Conservation (phyloP, 345 rosid genomes). For the Eucalyptus curtisii region DNA sequence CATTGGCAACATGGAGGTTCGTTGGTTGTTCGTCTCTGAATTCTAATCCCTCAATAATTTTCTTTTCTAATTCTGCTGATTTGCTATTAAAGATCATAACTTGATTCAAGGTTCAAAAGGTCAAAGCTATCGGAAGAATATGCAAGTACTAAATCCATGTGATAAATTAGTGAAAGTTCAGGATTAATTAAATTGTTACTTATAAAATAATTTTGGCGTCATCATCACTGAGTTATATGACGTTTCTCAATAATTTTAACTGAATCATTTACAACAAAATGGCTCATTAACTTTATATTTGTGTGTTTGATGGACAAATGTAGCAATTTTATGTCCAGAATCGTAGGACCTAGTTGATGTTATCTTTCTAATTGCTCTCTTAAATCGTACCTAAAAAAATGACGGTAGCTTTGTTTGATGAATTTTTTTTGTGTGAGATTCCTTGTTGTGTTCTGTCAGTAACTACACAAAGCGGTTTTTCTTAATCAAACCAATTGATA, state of each 20-base stretch:
- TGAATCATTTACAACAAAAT: neutral
- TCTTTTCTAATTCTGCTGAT: neutral
- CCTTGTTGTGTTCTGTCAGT: neutral
- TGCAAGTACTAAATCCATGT: neutral
- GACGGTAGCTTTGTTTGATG: neutral
- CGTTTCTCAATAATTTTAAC: neutral
- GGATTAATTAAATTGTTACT: neutral
- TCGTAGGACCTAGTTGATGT: neutral
- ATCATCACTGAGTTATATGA: neutral
- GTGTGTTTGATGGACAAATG: neutral
- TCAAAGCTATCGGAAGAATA: neutral
- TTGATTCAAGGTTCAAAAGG: neutral
- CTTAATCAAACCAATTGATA: neutral
- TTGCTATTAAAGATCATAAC: neutral
- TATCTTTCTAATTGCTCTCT: neutral
- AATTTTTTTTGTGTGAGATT: neutral
- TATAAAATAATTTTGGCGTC: neutral
- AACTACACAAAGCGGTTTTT: neutral
- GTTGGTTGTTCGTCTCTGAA: constrained; percentile 1
- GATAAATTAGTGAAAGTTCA: neutral
- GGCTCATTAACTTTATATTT: neutral
- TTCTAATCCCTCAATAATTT: neutral
- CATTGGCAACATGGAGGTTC: constrained; percentile 78
- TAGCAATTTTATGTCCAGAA: neutral
- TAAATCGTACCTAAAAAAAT: neutral